These are phyloP conservation scores for Corylus americana DNA, from an alignment of 306 rosid genomes.

Conservation along the genomic window DNA sequence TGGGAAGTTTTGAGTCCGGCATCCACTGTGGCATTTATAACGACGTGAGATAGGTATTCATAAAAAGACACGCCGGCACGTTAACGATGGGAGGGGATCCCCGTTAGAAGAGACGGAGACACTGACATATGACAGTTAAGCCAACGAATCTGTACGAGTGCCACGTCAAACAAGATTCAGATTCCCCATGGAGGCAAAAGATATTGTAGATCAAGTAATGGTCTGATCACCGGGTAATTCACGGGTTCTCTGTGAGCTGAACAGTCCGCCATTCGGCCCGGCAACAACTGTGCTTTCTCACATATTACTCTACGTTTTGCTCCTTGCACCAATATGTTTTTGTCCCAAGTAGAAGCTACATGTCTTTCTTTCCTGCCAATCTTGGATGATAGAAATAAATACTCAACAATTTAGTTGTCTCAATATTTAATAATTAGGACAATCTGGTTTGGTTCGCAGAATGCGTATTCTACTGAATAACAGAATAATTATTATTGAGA, in stretches of 20 bases:
- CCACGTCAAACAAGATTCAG: slow-evolving; percentile 15
- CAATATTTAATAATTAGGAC: too few relatives aligned
- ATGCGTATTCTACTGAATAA: too few relatives aligned
- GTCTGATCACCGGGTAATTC: neutral
- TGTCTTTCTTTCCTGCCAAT: too few relatives aligned
- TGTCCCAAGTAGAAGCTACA: neutral
- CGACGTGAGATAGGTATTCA: neutral
- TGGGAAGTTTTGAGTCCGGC: slow-evolving; percentile 19
- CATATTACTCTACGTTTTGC: neutral
- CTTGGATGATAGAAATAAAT: too few relatives aligned
- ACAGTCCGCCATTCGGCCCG: neutral
- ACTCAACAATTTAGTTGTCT: too few relatives aligned
- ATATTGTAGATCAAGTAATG: neutral
- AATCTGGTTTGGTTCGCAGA: too few relatives aligned
- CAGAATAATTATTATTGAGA: too few relatives aligned
- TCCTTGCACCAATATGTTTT: neutral
- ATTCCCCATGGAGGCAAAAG: neutral
- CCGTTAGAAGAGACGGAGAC: slow-evolving; percentile 6
- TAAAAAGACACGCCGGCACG: neutral
- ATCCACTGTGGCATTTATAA: neutral
- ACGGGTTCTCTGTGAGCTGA: slow-evolving; percentile 16
- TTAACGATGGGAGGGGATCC: neutral
- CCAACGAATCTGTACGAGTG: neutral
- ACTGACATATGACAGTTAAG: slow-evolving; percentile 19
- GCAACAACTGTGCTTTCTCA: neutral